Evolutionary conservation across 495 filamentous ascomycete genomes (phyloP).

Genomic region (Beverwykella pulmonaria): DNA sequence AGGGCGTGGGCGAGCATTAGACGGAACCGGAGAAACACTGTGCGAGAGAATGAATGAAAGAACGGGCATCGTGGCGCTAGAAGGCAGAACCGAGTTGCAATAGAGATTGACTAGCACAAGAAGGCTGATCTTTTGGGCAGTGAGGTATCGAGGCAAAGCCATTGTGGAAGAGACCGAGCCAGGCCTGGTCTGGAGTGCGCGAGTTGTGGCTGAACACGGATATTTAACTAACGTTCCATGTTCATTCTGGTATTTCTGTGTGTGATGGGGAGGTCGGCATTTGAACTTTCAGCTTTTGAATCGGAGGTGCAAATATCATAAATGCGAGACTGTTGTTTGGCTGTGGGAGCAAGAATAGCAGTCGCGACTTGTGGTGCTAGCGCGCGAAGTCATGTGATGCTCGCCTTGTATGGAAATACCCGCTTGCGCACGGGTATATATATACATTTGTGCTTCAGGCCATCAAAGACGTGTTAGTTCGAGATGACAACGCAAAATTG

Average conservation of each 20-base stretch:
- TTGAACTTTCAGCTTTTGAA: too few species aligned
- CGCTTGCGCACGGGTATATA: too few species aligned
- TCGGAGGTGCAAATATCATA: too few species aligned
- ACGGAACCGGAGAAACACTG: slow-evolving; percentile 56
- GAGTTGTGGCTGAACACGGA: neutral
- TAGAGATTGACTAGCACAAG: slow-evolving; percentile 82
- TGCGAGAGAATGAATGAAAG: slow-evolving; percentile 82
- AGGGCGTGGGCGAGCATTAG: slow-evolving; percentile 43
- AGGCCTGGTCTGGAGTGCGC: neutral
- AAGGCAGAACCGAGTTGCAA: slow-evolving; percentile 72
- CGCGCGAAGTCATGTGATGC: neutral
- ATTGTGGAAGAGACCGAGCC: slow-evolving; percentile 6
- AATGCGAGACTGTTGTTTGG: neutral
- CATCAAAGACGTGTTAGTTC: too few species aligned
- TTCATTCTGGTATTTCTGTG: too few species aligned
- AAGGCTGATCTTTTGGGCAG: slow-evolving; percentile 81
- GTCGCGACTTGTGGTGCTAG: neutral
- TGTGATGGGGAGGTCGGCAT: too few species aligned
- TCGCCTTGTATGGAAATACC: too few species aligned
- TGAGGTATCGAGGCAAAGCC: slow-evolving; percentile 76
- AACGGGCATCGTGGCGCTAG: slow-evolving; percentile 73
- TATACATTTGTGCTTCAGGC: too few species aligned
- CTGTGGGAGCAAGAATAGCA: neutral
- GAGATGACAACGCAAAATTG: too few species aligned
- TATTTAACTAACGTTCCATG: neutral